phyloP scores from a whole-genome alignment of 306 rosid genomes.

The Quercus dentata region DNA sequence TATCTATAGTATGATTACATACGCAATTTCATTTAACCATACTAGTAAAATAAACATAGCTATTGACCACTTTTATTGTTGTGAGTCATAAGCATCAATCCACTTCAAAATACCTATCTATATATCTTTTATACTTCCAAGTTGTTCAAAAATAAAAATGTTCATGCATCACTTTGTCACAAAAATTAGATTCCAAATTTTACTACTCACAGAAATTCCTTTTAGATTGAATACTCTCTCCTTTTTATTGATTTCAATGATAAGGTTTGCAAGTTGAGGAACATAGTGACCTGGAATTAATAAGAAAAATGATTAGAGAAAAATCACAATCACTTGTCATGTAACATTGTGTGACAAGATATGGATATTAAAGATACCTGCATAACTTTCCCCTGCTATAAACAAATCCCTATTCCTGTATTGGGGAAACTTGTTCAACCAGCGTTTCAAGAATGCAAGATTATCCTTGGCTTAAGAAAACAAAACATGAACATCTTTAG shows the following conservation, averaged over 20 bases:
- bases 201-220: slow-evolving; percentile 69
- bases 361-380: slow-evolving; percentile 39
- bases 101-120: too few species aligned
- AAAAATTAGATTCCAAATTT: not conserved
- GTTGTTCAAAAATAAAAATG: too few species aligned
- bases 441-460: slow-evolving; percentile 55
- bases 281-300: slow-evolving; percentile 66
- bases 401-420: slow-evolving; percentile 56
- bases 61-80: too few species aligned
- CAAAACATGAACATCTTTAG: slow-evolving; percentile 24
- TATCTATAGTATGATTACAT: too few species aligned
- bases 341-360: not conserved
- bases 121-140: too few species aligned
- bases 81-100: too few species aligned
- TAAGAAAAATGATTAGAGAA: not conserved
- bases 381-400: slow-evolving; percentile 74
- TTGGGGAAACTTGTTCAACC: slow-evolving; percentile 64
- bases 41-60: too few species aligned
- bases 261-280: slow-evolving; percentile 74
- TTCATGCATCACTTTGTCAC: not conserved
- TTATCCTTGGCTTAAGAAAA: slow-evolving; percentile 61
- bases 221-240: slow-evolving; percentile 52
- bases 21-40: too few species aligned
- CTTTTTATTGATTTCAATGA: slow-evolving; percentile 51
- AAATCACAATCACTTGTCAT: slow-evolving; percentile 6